Evolutionary conservation across 257 asterid species (phyloP), one percentile per base, ranked within the genome.

Genomic region (Solanum clarkiae): DNA sequence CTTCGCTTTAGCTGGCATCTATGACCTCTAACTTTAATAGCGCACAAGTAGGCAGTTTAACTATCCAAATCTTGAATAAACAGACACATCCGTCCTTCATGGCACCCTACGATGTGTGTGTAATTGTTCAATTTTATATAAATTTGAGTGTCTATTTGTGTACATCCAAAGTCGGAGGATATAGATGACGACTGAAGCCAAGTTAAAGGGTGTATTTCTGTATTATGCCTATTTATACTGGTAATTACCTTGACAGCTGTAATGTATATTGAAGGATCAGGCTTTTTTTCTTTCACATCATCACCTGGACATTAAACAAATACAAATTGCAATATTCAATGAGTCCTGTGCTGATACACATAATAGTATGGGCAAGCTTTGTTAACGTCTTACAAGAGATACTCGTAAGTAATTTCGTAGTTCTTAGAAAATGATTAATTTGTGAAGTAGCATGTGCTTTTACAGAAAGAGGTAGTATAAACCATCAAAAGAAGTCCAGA

Each of bases 241-340:
- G n/a, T 83, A 14, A 84, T 60, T 85, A 95, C 99, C 95, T 93
- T 84, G 53, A 97, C 92, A 22, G 98, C 98, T 44, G 98, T 92
- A 81, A 92, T 22, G 84, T 97, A 97, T 80, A 97, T 95, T 66
- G 92, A 89, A 51, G 99, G 98, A 86, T 97, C 95, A 0, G 99
- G 99, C 85, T 97, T 97, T 92, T 97, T 97, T 81, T 92, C 93
- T 88, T 93, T 95, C 79, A 95, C 99, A 83, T 97, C 99, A 88
- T 97, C 99, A 40, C 98, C 99, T 95, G 84, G 72, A 82, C 24
- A 87, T 88, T 71, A 81, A 22, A 36, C 84, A 62, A 13, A 62
- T 62, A n/a, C 36, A 69, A 32, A 36, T 86, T 69, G 40, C 22
- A 20, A 80, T 54, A 56, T 85, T 66, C 49, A 20, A 18, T 16